These are phyloP conservation scores for Cyclotella kingstonii DNA, from an alignment of 108 stramenopile genomes.

Conservation along the genomic window DNA sequence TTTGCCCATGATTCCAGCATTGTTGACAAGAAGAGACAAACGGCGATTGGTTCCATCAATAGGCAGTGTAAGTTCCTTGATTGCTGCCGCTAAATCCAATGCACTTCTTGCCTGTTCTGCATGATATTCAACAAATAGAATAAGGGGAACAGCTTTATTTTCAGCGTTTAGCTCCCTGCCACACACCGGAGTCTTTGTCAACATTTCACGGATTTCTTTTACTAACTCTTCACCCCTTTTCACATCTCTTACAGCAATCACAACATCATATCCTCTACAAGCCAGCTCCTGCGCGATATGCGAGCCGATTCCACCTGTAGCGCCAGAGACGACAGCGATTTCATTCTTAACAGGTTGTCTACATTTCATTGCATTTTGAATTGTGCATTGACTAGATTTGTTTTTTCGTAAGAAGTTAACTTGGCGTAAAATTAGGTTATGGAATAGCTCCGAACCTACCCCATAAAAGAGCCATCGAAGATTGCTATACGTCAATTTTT, in stretches of 20 bases:
- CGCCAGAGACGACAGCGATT: constrained; percentile 37
- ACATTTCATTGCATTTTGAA: neutral
- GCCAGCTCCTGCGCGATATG: constrained; percentile 34
- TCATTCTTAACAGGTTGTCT: constrained; percentile 19
- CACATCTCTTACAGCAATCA: constrained; percentile 34
- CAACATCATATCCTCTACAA: constrained; percentile 36
- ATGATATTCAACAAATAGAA: constrained; percentile 41
- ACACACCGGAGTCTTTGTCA: constrained; percentile 6
- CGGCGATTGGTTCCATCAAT: neutral
- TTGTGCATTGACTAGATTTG: neutral
- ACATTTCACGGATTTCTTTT: constrained; percentile 4
- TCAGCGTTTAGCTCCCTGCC: neutral
- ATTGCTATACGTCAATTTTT: constrained; percentile 18
- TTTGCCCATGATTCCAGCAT: constrained; percentile 45
- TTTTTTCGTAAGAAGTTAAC: neutral
- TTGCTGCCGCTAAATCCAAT: constrained; percentile 13
- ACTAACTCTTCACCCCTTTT: constrained; percentile 21
- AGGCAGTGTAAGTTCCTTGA: neutral
- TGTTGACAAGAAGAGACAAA: constrained; percentile 27
- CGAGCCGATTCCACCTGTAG: constrained; percentile 42
- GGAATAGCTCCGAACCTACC: constrained; percentile 24
- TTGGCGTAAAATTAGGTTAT: constrained; percentile 28
- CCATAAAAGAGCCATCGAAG: constrained; percentile 41
- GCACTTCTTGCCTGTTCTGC: constrained; percentile 35
- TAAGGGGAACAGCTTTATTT: constrained; percentile 2